Evolutionary conservation across 768 basidiomycete species (phyloP), one percentile per base, ranked within the genome.

Genomic region (Amyloporia xantha): DNA sequence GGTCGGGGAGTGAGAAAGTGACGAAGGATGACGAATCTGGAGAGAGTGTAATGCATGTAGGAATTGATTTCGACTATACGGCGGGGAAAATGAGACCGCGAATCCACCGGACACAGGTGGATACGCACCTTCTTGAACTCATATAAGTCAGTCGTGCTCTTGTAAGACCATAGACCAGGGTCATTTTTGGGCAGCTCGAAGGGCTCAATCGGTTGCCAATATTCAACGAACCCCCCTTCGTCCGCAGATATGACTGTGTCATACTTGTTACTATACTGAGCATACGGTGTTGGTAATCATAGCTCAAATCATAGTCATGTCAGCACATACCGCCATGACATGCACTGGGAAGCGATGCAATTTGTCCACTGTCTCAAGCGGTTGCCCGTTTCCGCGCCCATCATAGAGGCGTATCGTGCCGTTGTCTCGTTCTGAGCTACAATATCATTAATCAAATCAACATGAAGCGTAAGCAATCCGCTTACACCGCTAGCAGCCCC

Each of bases 181-280:
- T 91, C 72, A 48, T 84, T 81, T 55, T 81, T 82, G 1, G 96
- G 95, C 35, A 82, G 67, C 44, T 81, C 86, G 63, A 93, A 98
- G 2, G 92, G 91, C 61, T 97, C 94, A 7, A 64, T 66, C 0
- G 95, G 94, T 60, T 82, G 80, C 96, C 96, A 99, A 64, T 94
- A 96, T 66, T 99, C 96, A 25, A 99, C 69, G 60, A 98, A 96
- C 0, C 96, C 96, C 10, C 79, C 82, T 65, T 96, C 88, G 57
- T 99, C 96, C 2, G 91, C 91, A 12, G 94, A 96, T 23, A 99
- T 76, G 15, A 98, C 93, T 9, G 84, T 86, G 63, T 96, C 86
- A 62, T 87, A 93, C 54, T 77, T 77, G 57, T 94, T 84, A 49
- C 89, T 91, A 71, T 92, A 99, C 93, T 98, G 53, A 37, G 2